Base-by-base conservation (phyloP, 495 filamentous ascomycete genomes). In the Echria macrotheca region DNA sequence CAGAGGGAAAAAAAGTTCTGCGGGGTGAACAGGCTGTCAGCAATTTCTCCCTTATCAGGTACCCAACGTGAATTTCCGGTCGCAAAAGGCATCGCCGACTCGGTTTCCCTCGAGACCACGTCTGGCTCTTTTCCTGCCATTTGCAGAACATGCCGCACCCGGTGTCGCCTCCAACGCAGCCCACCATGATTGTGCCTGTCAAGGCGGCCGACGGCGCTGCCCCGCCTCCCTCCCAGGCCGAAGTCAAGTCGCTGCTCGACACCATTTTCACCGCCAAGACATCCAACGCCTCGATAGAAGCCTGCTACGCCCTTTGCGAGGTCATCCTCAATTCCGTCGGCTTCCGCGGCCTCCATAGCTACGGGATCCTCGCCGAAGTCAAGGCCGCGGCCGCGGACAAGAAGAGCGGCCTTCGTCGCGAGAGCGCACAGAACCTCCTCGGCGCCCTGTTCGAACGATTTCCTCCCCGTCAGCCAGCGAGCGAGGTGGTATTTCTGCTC, bases 381-480 rank as follows among this genome's bases (percentile, higher is more conserved):
- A 85, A 85, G 68, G 96, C 95, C 73, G 89, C 86, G 40, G 89
- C 94, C 8, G 68, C 77, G 49, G 90, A 98, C 71, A 98, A 96
- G 81, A 98, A 98, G 75, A 90, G 84, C 70, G 86, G 85, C 5
- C 73, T 82, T 46, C 80, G 78, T 54, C 79, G 94, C 49, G 93
- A 97, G 68, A 89, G 93, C 62, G 86, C 91, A 41, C 94, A 97
- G 82, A 90, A 95, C 59, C 84, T 95, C 44, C 78, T 96, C 36
- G 94, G 93, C 44, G 93, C 93, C 45, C 63, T 99, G 12, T 90
- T 96, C 58, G 93, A 99, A 71, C 82, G 82, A 14, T 85, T 96
- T 64, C 87, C 90, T 18, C 75, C 77, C 9, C 79, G 81, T 40
- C 85, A 91, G 55, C 84, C 80, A 15, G 68, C 89, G 44, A 89